Evolutionary conservation across 106 monocot species (phyloP), one percentile per base, ranked within the genome.

Genomic region (Hemerocallis citrina): DNA sequence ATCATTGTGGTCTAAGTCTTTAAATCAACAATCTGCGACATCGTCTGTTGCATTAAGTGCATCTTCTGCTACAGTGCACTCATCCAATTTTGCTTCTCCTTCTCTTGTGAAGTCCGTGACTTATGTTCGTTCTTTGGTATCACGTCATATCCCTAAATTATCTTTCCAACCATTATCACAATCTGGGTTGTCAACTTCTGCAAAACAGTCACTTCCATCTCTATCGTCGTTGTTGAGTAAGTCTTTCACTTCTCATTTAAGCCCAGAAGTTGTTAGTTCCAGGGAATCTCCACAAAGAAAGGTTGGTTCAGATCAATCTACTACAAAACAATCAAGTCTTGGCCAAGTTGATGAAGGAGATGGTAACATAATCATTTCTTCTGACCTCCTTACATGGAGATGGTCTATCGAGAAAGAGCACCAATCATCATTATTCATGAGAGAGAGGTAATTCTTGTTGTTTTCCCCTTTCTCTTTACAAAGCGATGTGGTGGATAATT

Each of bases 71-170:
- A 45, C 70, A 0, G 34, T 52, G 3, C 57, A 77, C 34, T 70
- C 65, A 48, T 57, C 81, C 38, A 84, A 72, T 73, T 85, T 82
- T 79, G 82, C 85, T 48, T 85, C 87, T 67, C 56, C 72, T 42
- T 81, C 91, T 35, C 84, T 92, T 56, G 65, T 92, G 0, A 98
- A 98, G 62, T 98, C 98, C 37, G 77, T 98, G 52, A 82, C 73
- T 65, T 98, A 85, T 85, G 92, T 92, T 31, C 87, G 85, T 37
- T 98, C 92, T 27, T 57, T 98, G 38, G 98, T 98, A 22, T 77
- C 85, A 59, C 84, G 79, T 9, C 85, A 98, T 73, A 79, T 85
- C 64, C 88, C 95, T 44, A 90, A 78, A 57, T 35, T 92, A 16
- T 88, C 86, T 4, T 90, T 95, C 61, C 91, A 81, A 35, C 81